These are phyloP conservation scores for Corynespora cassiicola DNA, from an alignment of 2,329 filamentous ascomycete species.

Conservation along the genomic window DNA sequence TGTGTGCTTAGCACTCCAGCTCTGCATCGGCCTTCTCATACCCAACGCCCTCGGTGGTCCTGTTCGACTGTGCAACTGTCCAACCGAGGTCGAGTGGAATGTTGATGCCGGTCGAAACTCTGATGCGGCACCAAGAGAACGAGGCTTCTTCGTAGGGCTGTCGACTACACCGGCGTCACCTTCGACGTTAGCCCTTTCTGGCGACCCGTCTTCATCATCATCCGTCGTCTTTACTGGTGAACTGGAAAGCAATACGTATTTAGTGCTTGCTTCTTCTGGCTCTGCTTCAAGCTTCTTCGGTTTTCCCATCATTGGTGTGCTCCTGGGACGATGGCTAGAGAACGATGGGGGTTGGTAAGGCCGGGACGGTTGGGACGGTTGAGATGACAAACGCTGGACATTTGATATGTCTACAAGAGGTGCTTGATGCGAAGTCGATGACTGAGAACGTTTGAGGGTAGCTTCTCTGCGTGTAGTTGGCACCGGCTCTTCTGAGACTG, in stretches of 20 bases:
- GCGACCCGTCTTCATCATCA: slow-evolving; percentile 8
- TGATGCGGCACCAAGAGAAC: slow-evolving; percentile 3
- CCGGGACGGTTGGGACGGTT: slow-evolving; percentile 10
- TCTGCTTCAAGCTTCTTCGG: slow-evolving; percentile 28
- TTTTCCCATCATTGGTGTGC: slow-evolving; percentile 40
- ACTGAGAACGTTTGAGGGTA: slow-evolving; percentile 28
- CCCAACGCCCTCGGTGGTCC: slow-evolving; percentile 55
- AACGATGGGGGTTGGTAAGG: slow-evolving; percentile 32
- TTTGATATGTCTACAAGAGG: slow-evolving; percentile 44
- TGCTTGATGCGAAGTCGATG: slow-evolving; percentile 16
- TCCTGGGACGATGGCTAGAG: slow-evolving; percentile 36
- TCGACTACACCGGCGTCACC: no score
- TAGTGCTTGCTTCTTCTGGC: slow-evolving; percentile 32
- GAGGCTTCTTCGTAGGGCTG: slow-evolving; percentile 16
- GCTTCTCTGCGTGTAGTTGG: slow-evolving; percentile 3
- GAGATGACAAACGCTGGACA: slow-evolving; percentile 19
- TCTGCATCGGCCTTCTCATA: slow-evolving; percentile 56
- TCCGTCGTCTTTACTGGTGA: slow-evolving; percentile 46
- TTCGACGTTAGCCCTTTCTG: no score
- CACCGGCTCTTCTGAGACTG: slow-evolving; percentile 18
- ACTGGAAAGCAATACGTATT: slow-evolving; percentile 58
- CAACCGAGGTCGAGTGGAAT: slow-evolving; percentile 53
- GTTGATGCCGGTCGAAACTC: slow-evolving; percentile 47
- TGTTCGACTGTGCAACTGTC: slow-evolving; percentile 27
- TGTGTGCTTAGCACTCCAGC: slow-evolving; percentile 53